Evolutionary conservation across 805 yeast species (phyloP), one percentile per base, ranked within the genome.

Genomic region (Debaryomyces castellii): DNA sequence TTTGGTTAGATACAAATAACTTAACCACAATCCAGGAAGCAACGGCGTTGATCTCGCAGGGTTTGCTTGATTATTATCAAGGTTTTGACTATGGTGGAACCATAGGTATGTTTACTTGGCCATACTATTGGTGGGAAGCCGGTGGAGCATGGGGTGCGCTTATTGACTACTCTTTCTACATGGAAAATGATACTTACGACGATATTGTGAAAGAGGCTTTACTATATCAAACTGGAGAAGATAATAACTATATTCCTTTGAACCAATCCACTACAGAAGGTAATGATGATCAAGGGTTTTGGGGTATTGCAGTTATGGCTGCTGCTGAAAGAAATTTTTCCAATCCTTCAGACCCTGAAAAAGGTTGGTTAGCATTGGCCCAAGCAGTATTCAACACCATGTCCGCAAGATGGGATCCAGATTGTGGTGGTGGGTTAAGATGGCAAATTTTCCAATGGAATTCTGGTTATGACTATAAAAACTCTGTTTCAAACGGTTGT

Each of bases 41-140:
- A 1, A 79, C 87, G 2, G 70, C 83, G 0, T 63, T 80, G 39
- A 71, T 90, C 16, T 82, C 83, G 2, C 63, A 74, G 37, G 97
- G 97, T 51, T 69, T 89, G 45, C 73, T 90, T 73, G 91, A 88
- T 69, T 90, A 90, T 64, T 90, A 90, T 59, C 81, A 77, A 12
- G 92, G 95, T 33, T 57, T 63, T 50, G 62, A 75, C 28, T 63
- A 74, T 36, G 97, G 97, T 28, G 86, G 91, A 7, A 78, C 90
- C 4, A 73, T 87, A 22, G 99, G 98, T 36, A 83, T 87, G 90
- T 91, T 94, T 64, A 72, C 83, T 10, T 70, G 75, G 59, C 98
- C 98, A 0, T 91, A 92, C 74, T 92, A 92, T 75, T 92, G 98
- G 99, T 91, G 97, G 97, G 89, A 90, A 69, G 96, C 97, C 8